These are phyloP conservation scores for Vachellia pachyceras DNA, from an alignment of 306 rosid species.

Conservation along the genomic window DNA sequence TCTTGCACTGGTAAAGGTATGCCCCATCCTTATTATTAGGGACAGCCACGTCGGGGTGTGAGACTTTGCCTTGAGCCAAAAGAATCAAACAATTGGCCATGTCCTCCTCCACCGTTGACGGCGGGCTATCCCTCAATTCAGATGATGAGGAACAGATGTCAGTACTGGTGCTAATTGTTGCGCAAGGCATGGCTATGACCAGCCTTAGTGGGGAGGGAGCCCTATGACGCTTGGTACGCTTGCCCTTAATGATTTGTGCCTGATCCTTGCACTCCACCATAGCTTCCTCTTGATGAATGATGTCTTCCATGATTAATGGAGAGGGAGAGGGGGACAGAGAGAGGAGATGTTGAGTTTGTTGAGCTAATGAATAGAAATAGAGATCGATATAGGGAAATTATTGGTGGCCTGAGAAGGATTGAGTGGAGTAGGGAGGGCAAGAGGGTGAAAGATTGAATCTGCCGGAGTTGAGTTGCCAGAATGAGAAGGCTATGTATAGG, in stretches of 20 bases:
- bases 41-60: background rate
- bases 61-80: constrained; percentile 61
- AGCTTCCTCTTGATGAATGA: constrained; percentile 36
- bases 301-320: constrained; percentile 36
- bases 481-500: constrained; percentile 57
- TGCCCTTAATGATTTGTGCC: constrained; percentile 61
- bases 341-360: constrained; percentile 30
- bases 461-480: constrained; percentile 60
- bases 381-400: background rate
- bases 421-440: constrained; percentile 11
- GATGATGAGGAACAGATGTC: constrained; percentile 30
- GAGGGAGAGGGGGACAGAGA: background rate
- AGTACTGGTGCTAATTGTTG: background rate
- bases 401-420: constrained; percentile 37
- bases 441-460: constrained; percentile 39
- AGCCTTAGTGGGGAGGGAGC: constrained; percentile 45
- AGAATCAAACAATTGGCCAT: constrained; percentile 87
- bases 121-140: constrained; percentile 32
- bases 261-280: constrained; percentile 35
- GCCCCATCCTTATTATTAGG: background rate
- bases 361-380: constrained; percentile 37
- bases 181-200: background rate
- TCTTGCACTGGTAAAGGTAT: constrained; percentile 70
- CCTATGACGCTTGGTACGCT: constrained; percentile 74
- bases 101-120: constrained; percentile 53